phyloP scores from a whole-genome alignment of 2,329 filamentous ascomycete species.

The Pseudogymnoascus sp. region DNA sequence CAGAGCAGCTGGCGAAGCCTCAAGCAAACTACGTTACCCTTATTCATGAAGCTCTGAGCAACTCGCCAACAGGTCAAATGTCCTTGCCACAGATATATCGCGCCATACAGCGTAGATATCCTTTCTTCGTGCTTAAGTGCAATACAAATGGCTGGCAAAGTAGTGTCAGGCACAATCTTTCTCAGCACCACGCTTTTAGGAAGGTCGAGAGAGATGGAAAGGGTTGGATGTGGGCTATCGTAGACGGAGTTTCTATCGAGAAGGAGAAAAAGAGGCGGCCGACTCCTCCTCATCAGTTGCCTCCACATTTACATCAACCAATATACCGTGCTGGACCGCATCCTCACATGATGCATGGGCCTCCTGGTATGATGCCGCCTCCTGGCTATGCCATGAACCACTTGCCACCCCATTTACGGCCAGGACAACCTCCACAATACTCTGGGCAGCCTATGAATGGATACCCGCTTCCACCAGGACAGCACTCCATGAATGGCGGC shows the following conservation, averaged over 20 bases:
- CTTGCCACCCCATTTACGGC: slow-evolving; percentile 18
- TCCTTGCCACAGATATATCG: slow-evolving; percentile 53
- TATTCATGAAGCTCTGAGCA: slow-evolving; percentile 46
- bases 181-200: slow-evolving; percentile 45
- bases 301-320: slow-evolving; percentile 20
- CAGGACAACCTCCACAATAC: slow-evolving; percentile 18
- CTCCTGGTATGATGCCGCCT: slow-evolving; percentile 20
- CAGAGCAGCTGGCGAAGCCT: slow-evolving; percentile 64
- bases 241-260: slow-evolving; percentile 43
- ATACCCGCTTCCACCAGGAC: slow-evolving; percentile 12
- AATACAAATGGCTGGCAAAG: slow-evolving; percentile 51
- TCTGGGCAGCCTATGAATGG: slow-evolving; percentile 18
- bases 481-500: slow-evolving; percentile 14
- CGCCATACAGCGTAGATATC: slow-evolving; percentile 48
- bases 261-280: slow-evolving; percentile 42
- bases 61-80: slow-evolving; percentile 39
- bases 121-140: slow-evolving; percentile 46
- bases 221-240: slow-evolving; percentile 48
- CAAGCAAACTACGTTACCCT: slow-evolving; percentile 48
- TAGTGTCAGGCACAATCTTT: slow-evolving; percentile 53
- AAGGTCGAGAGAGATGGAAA: slow-evolving; percentile 46
- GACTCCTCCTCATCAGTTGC: slow-evolving; percentile 32
- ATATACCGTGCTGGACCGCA: slow-evolving; percentile 22
- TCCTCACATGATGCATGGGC: slow-evolving; percentile 17
- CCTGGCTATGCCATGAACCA: slow-evolving; percentile 19